Evolutionary conservation across 495 filamentous ascomycete genomes (phyloP), one percentile per base, ranked within the genome.

Genomic region (Aspergillus diversus): DNA sequence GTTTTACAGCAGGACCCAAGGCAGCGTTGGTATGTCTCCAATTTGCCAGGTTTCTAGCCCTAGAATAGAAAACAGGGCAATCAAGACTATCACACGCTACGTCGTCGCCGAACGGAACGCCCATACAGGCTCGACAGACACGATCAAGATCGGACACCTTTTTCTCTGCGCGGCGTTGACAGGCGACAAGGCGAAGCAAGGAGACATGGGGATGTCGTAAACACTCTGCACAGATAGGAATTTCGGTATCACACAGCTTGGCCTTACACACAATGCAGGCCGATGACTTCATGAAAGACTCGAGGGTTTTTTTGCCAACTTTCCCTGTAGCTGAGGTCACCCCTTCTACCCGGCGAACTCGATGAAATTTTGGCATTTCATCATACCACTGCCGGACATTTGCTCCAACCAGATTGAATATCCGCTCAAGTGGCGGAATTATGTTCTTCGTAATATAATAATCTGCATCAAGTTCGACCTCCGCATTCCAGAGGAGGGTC

Each of bases 371-470:
- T 27, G 95, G 95, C 92, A 97, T 96, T 74, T 97, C 92, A 57
- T 97, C 93, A 63, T 93, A 98, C 95, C 95, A 99, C 59, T 85
- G 81, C 15, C 90, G 81, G 12, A 98, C 90, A 73, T 96, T 96
- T 17, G 93, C 95, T 34, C 95, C 95, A 32, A 98, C 92, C 12
- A 99, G 87, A 72, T 96, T 97, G 82, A 99, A 98, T 57, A 99
- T 98, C 13, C 95, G 86, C 75, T 96, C 95, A 4, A 99, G 82
- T 4, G 95, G 95, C 17, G 96, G 96, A 54, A 99, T 95, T 31
- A 99, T 69, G 69, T 97, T 97, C 80, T 97, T 98, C 7, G 84
- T 84, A 66, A 98, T 98, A 75, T 99, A 99, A 75, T 99, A 99
- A 68, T 97, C 93, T 0, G 93, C 86, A 69, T 99, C 95, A n/a